Evolutionary conservation across 2,329 filamentous ascomycete genomes (phyloP), one percentile per base, ranked within the genome.

Genomic region (Talaromyces islandicus): DNA sequence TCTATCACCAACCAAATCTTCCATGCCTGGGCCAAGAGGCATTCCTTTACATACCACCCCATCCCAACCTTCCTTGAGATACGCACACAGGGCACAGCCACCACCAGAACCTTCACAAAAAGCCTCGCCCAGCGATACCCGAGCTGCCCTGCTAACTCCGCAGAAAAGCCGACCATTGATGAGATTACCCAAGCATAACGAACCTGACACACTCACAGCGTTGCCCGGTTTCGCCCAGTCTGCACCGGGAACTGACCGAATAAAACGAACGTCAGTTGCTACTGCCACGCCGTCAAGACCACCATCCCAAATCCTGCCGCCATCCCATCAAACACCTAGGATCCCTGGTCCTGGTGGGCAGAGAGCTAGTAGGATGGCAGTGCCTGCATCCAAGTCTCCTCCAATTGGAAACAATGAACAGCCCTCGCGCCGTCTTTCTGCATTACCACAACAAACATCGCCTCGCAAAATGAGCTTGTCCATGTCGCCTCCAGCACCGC

Each of bases 401-500:
- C 25, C 54, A 41, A 4, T 41, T 21, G 19, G 46, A 56, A 54
- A 6, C 11, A 53, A 11, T 25, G n/a, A 54, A 25, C 52, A 19
- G 21, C 52, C 56, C 21, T 58, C 55, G 30, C 55, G 59, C 9
- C 59, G 59, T 51, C 54, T 43, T 46, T 61, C 59, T 9, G 11
- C 54, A 25, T 54, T 56, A 17, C 24, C 30, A 9, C 60, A 58
- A 43, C 60, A 58, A 38, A 59, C 53, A 4, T 56, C 53, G 5
- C 56, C 56, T 51, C 60, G 60, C 46, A 43, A 57, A 17, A 68
- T 62, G 24, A 66, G 67, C 12, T 54, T 69, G 11, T 60, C 64
- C 11, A 57, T 67, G 30, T 63, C 66, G 7, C 67, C 68, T 9
- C 68, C 68, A 3, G 63, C 67, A 3, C 68, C 68, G 11, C 68